Percentiles rank a stretch among this genome's conserved stretches.
Evolutionary conservation across 2,329 filamentous ascomycete species (phyloP).

Genomic region (Coniochaeta hoffmannii): DNA sequence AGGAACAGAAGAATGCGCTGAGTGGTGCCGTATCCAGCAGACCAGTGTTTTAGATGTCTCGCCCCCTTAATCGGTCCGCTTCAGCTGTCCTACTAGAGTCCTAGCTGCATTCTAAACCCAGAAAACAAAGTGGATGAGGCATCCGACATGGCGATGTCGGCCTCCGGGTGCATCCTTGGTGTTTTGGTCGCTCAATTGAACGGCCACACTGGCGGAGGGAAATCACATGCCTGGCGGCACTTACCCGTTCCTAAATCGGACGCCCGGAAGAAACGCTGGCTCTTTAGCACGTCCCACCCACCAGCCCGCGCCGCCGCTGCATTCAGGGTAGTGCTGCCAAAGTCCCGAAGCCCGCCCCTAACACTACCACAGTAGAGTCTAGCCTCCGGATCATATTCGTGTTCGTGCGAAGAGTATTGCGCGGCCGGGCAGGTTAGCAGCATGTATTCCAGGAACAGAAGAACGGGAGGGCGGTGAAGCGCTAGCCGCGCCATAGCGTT

Average conservation of each 20-base stretch:
- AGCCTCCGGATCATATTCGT: neutral
- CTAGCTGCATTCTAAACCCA: neutral
- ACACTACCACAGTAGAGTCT: neutral
- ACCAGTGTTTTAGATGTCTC: neutral
- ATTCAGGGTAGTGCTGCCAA: neutral
- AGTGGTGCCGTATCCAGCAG: neutral
- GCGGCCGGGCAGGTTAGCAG: neutral
- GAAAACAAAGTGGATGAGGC: neutral
- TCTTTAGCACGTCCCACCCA: neutral
- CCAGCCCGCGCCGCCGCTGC: too few species aligned
- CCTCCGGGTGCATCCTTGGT: neutral
- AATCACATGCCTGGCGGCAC: neutral
- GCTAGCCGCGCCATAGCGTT: neutral
- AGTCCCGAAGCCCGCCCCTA: neutral
- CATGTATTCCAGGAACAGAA: neutral
- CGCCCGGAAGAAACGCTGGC: neutral
- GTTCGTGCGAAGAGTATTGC: neutral
- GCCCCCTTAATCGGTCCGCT: neutral
- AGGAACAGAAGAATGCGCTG: neutral
- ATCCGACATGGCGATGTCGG: neutral
- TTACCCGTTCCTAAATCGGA: neutral
- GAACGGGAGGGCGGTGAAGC: neutral
- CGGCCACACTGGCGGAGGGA: neutral
- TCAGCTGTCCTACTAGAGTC: neutral
- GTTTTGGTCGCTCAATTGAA: neutral